Evolutionary conservation across 495 filamentous ascomycete genomes (phyloP), one percentile per base, ranked within the genome.

Genomic region (Penicillium maclennaniae): DNA sequence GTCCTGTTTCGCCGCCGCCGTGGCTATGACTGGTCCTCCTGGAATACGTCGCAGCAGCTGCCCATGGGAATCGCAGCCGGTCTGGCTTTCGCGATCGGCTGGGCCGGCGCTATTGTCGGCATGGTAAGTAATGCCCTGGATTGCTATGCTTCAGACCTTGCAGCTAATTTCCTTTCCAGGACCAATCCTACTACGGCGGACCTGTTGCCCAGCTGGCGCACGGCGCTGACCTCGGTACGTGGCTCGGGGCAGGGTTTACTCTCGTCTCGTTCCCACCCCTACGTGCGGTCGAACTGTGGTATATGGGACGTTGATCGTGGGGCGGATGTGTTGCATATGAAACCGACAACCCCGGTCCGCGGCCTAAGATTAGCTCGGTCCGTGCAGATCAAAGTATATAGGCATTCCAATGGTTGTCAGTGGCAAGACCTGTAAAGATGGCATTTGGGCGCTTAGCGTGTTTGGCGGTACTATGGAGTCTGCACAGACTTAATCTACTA

Each of bases 151-250:
- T 9, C 2, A 21, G 10, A n/a, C n/a, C 20, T 7, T 39, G n/a
- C 7, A 28, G 26, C 54, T 53, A 9, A 57, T 23, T 9, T 6
- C 25, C n/a, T 4, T 10, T 43, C 38, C 25, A 75, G 72, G 58
- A 74, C 34, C 78, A 80, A 70, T 58, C 65, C 16, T 80, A 73
- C 49, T 80, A 76, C 50, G 67, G 59, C n/a, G 78, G 78, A 5
- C 69, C 72, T 6, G 59, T 80, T 51, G 76, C 76, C 21, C 54
- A 58, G 10, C 48, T 77, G 39, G 58, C 69, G 6, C 65, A 62
- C 3, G 69, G 67, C 0, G 63, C 67, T 39, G 71, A 76, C 42
- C 50, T 79, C 49, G 76, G 76, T 1, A 53, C 76, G 2, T 79
- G 74, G 74, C 51, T 78, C 1, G 74, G 65, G 6, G 58, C 67